Conservation (phyloP, 805 yeast species). For the Tetrapisispora arboricola region DNA sequence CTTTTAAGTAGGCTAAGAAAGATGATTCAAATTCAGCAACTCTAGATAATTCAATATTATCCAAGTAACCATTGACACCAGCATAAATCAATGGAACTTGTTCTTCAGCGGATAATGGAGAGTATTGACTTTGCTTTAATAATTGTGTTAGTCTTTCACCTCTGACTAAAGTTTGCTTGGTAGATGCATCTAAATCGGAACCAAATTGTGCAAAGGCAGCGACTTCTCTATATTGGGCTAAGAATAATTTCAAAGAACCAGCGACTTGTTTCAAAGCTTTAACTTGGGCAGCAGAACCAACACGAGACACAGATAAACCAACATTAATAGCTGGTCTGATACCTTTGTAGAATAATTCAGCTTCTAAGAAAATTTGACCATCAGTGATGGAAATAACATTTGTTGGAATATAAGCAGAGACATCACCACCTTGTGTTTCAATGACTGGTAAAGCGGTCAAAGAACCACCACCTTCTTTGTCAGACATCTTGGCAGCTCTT, state of each 20-base stretch:
- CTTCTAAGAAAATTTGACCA: conserved; percentile 98
- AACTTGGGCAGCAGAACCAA: conserved; percentile 99
- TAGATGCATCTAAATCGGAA: conserved; percentile 99
- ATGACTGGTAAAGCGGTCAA: conserved; percentile 92
- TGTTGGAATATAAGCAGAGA: conserved; percentile 95
- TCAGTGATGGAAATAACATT: conserved; percentile 95
- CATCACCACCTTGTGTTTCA: conserved; percentile 99
- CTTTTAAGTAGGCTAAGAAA: conserved; percentile 84
- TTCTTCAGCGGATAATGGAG: conserved; percentile 97
- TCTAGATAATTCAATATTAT: conserved; percentile 71
- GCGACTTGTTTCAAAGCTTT: conserved; percentile 99
- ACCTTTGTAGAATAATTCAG: conserved; percentile 99
- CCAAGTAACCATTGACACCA: conserved; percentile 99
- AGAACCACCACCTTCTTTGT: conserved; percentile 82
- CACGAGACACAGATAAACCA: conserved; percentile 99
- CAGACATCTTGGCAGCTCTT: conserved; percentile 96
- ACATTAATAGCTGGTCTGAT: conserved; percentile 99
- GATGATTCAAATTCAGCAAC: conserved; percentile 85
- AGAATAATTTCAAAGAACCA: conserved; percentile 98
- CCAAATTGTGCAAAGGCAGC: conserved; percentile 99
- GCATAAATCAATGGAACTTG: conserved; percentile 98
- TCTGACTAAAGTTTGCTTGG: conserved; percentile 97
- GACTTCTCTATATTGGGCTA: conserved; percentile 99
- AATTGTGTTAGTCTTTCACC: conserved; percentile 99
- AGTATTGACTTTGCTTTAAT: conserved; percentile 94